Conservation (phyloP, 345 rosid species). For the Heritiera fomes region DNA sequence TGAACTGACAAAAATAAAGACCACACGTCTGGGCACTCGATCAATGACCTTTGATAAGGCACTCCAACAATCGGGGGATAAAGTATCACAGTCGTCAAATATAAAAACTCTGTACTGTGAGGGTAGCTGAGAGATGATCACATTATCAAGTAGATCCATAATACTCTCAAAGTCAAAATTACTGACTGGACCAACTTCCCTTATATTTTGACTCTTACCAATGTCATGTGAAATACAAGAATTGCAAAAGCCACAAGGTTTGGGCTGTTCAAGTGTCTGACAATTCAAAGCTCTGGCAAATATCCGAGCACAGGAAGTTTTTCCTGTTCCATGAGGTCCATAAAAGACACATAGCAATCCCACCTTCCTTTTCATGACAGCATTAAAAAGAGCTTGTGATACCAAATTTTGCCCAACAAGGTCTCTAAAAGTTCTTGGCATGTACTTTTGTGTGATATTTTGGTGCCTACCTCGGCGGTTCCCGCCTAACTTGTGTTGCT, state of each 20-base stretch:
- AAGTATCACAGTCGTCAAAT: conserved; percentile 81
- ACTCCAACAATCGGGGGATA: conserved; percentile 82
- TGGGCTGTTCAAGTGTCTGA: conserved; percentile 66
- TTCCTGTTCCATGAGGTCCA: conserved; percentile 98
- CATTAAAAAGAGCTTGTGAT: conserved; percentile 87
- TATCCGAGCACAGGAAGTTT: conserved; percentile 88
- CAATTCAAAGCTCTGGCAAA: conserved; percentile 94
- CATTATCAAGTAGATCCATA: conserved; percentile 67
- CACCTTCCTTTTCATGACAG: conserved; percentile 66
- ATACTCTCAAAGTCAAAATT: conserved; percentile 71
- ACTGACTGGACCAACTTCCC: conserved; percentile 83
- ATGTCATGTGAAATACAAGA: conserved; percentile 70
- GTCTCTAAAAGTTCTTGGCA: conserved; percentile 74
- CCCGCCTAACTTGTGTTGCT: conserved; percentile 35
- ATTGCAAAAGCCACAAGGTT: conserved; percentile 77
- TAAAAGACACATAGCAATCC: conserved; percentile 88
- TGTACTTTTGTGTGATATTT: conserved; percentile 79
- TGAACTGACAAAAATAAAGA: conserved; percentile 79
- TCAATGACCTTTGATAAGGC: conserved; percentile 78
- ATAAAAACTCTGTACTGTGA: conserved; percentile 67
- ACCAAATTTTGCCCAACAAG: conserved; percentile 88
- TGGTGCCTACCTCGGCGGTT: conserved; percentile 60
- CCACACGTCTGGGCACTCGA: conserved; percentile 75
- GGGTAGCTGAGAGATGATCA: conserved; percentile 52
- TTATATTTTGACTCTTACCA: conserved; percentile 71